Conservation (phyloP, 805 yeast genomes). For the Ogataea trehalophila region DNA sequence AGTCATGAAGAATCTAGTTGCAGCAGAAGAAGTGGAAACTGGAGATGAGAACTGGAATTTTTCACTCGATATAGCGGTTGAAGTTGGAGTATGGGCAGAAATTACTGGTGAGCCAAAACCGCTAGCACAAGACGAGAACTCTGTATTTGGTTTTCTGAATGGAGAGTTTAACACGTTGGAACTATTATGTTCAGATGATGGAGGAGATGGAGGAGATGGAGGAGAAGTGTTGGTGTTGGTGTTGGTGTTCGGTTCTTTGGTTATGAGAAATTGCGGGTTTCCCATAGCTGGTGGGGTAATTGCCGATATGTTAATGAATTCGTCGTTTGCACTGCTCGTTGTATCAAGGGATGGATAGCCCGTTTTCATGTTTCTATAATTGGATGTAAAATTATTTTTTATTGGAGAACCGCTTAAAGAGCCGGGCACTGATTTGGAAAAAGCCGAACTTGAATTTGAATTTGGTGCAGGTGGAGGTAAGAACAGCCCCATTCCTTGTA, state of each 20-base stretch:
- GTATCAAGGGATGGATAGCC: background rate
- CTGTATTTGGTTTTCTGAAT: background rate
- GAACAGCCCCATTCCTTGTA: slow-evolving; percentile 21
- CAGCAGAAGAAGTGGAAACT: slow-evolving; percentile 7
- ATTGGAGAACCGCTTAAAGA: slow-evolving; percentile 23
- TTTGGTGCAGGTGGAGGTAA: slow-evolving; percentile 16
- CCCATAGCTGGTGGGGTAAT: too few relatives aligned
- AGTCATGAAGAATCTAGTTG: slow-evolving; percentile 27
- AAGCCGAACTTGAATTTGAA: background rate
- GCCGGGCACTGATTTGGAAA: slow-evolving; percentile 22
- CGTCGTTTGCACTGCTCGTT: too few relatives aligned
- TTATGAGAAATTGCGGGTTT: background rate
- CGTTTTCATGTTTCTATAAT: background rate
- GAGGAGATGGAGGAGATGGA: background rate
- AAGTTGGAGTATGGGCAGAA: background rate
- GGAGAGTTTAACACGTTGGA: too few relatives aligned
- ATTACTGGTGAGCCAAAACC: background rate
- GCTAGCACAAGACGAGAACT: slow-evolving; percentile 8
- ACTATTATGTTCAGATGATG: background rate
- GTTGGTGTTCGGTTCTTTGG: background rate
- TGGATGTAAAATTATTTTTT: slow-evolving; percentile 2
- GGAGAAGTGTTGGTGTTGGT: background rate
- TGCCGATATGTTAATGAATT: too few relatives aligned
- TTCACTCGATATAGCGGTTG: background rate
- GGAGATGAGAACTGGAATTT: background rate